Evolutionary conservation across 768 basidiomycete genomes (phyloP), one percentile per base, ranked within the genome.

Genomic region (Hypsizygus marmoreus): DNA sequence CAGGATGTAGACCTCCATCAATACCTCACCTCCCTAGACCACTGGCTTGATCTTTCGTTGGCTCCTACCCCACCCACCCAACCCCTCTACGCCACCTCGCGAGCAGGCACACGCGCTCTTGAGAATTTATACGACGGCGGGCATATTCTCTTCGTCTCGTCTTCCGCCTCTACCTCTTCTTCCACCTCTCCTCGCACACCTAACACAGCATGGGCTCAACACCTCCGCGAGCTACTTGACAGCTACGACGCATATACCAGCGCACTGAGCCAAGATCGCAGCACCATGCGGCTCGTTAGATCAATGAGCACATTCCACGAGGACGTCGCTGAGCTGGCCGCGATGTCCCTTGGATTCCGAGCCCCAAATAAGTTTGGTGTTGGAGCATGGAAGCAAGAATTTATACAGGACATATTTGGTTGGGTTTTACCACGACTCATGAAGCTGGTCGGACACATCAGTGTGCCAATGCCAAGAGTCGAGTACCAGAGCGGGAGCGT

Each of bases 391-490:
- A 50, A 37, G 50, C 45, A 45, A 17, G 54, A 57, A 43, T 35
- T 65, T 11, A 28, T 57, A 45, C 60, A 59, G 52, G 47, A 62
- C 55, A 24, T 66, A 51, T 57, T 69, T 3, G 64, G 56, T 8
- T 74, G 69, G 68, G 49, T 63, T 1, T 34, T 72, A 4, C 71
- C 71, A 1, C 60, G 63, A 6, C 16, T 69, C 1, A 38, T 69
- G 16, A 53, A 55, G 24, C 48, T 65, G 19, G 30, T 71, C 12
- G 66, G 61, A 12, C 35, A 50, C 0, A 50, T 60, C 5, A 44
- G 54, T 0, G 51, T 73, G 9, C 69, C 68, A 4, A 64, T 72
- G 43, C 71, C 69, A n/a, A 62, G 64, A 6, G 51, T 74, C 6
- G 72, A 74, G 40, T 62, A 67, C 36, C 64, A 63, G 49, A 70